These are phyloP conservation scores for Annulohypoxylon truncatum DNA, from an alignment of 2,329 filamentous ascomycete genomes.

Conservation along the genomic window DNA sequence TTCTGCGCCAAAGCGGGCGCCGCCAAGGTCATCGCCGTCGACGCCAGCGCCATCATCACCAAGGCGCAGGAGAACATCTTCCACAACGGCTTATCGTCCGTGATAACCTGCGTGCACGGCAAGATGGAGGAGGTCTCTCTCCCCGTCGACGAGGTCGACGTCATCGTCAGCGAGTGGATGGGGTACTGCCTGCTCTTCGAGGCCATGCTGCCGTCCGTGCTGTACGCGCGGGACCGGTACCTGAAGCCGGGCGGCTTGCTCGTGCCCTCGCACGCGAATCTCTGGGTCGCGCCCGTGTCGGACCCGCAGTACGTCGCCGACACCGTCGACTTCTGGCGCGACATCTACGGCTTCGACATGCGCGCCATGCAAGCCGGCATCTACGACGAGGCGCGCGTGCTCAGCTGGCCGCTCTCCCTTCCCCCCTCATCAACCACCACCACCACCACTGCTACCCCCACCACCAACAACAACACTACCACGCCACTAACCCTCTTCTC, in stretches of 20 bases:
- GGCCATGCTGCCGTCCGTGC: conserved; percentile 93
- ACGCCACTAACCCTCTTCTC: neutral
- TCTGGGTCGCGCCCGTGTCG: conserved; percentile 83
- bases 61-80: conserved; percentile 88
- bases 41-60: conserved; percentile 90
- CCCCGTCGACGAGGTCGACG: conserved; percentile 84
- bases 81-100: conserved; percentile 78
- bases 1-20: conserved; percentile 94
- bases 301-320: conserved; percentile 83
- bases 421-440: conserved; percentile 44
- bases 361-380: conserved; percentile 86
- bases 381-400: conserved; percentile 83
- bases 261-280: conserved; percentile 85
- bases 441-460: neutral
- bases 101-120: conserved; percentile 83
- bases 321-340: conserved; percentile 85
- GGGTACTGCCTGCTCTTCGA: conserved; percentile 94
- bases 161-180: conserved; percentile 99
- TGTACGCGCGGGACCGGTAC: conserved; percentile 89
- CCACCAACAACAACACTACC: neutral
- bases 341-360: conserved; percentile 97
- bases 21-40: conserved; percentile 86
- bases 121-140: conserved; percentile 88
- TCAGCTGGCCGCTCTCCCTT: conserved; percentile 64
- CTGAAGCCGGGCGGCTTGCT: conserved; percentile 83